These are phyloP conservation scores for Rosa chinensis DNA, from an alignment of 306 rosid species.

Conservation along the genomic window DNA sequence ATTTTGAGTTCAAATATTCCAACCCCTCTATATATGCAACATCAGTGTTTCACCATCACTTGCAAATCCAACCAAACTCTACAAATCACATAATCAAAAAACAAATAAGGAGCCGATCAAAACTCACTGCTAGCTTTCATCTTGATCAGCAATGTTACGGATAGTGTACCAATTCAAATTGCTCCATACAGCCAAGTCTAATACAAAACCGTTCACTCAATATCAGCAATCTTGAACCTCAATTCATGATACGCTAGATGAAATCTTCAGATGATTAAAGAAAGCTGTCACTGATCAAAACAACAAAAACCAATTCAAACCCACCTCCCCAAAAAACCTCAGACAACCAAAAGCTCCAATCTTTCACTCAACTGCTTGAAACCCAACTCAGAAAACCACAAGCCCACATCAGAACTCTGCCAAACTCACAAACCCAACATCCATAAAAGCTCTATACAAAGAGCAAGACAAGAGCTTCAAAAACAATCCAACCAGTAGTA, in stretches of 20 bases:
- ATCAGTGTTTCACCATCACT: neutral
- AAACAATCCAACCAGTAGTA: neutral
- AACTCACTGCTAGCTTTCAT: neutral
- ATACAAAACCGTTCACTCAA: neutral
- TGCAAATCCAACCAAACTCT: conserved; percentile 11
- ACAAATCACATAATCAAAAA: neutral
- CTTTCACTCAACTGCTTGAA: neutral
- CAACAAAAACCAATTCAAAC: conserved; percentile 5
- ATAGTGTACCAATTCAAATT: conserved; percentile 3
- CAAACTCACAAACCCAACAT: conserved; percentile 18
- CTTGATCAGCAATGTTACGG: neutral
- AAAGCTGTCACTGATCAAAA: neutral
- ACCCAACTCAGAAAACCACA: conserved; percentile 22
- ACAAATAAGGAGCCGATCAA: conserved; percentile 1
- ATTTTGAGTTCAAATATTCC: conserved; percentile 1
- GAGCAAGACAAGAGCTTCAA: conserved; percentile 19
- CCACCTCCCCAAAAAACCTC: conserved; percentile 22
- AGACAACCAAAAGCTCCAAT: conserved; percentile 21
- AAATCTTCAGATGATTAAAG: neutral
- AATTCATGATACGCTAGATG: neutral
- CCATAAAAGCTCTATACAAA: neutral
- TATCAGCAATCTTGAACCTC: neutral
- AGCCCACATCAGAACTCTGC: conserved; percentile 17
- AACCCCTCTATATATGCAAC: conserved; percentile 5
- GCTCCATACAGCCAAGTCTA: conserved; percentile 18